phyloP scores from a whole-genome alignment of 768 basidiomycete genomes.

The Mycena rebaudengoi region DNA sequence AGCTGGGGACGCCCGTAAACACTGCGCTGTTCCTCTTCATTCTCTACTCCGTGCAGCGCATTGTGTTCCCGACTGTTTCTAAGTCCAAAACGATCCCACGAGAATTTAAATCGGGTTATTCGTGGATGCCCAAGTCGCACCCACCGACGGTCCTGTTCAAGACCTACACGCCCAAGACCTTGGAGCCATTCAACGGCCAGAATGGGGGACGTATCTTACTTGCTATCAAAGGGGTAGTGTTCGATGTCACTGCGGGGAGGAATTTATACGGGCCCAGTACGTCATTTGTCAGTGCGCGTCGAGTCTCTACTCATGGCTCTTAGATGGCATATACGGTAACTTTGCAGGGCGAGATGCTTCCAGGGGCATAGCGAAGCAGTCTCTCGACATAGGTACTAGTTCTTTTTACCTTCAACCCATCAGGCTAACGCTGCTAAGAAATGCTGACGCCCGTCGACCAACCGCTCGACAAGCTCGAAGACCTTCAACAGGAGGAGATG shows the following conservation, averaged over 20 bases:
- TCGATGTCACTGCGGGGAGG: constrained; percentile 90
- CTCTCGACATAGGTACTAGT: constrained; percentile 89
- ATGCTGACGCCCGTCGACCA: constrained; percentile 92
- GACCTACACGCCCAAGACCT: constrained; percentile 81
- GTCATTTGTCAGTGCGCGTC: constrained; percentile 33
- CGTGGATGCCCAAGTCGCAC: constrained; percentile 90
- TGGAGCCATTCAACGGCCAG: constrained; percentile 71
- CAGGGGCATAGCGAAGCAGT: constrained; percentile 97
- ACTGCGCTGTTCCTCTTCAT: constrained; percentile 82
- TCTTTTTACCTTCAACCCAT: too few relatives aligned
- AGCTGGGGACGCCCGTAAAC: constrained; percentile 80
- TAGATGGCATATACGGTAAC: constrained; percentile 96
- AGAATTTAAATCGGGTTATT: constrained; percentile 86
- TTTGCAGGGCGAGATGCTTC: constrained; percentile 98
- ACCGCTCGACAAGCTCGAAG: constrained; percentile 83
- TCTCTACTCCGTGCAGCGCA: constrained; percentile 76
- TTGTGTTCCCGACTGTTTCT: constrained; percentile 74
- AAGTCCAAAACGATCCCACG: constrained; percentile 59
- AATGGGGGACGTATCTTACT: constrained; percentile 80
- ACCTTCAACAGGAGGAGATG: constrained; percentile 86
- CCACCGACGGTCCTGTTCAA: constrained; percentile 81
- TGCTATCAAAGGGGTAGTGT: constrained; percentile 88
- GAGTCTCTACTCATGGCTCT: neutral
- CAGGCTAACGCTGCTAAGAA: constrained; percentile 52
- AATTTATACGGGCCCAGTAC: constrained; percentile 96